Percentiles rank a stretch among this genome's conserved stretches.
Conservation (phyloP, 306 rosid species). For the Luffa acutangula region DNA sequence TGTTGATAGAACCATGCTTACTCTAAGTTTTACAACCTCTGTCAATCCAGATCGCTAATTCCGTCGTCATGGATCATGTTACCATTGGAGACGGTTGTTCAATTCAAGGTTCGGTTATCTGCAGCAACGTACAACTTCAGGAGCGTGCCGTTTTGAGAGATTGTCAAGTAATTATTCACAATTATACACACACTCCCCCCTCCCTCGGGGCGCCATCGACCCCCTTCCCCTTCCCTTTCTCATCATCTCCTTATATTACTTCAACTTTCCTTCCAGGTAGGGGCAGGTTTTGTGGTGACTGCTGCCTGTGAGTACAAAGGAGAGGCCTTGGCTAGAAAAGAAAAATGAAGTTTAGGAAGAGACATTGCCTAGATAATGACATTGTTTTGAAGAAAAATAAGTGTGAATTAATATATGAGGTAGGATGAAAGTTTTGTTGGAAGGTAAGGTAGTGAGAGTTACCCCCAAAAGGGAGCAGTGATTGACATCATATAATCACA, state of each 20-base stretch:
- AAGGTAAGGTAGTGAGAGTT: neutral
- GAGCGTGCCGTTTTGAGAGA: constrained; percentile 79
- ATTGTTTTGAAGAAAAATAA: neutral
- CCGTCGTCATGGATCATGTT: constrained; percentile 88
- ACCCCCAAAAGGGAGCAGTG: neutral
- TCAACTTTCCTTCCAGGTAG: constrained; percentile 46
- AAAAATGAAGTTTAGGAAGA: constrained; percentile 20
- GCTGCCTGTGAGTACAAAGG: constrained; percentile 90
- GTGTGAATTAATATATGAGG: neutral
- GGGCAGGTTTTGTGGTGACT: constrained; percentile 79
- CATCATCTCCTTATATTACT: neutral
- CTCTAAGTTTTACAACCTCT: neutral
- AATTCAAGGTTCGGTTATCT: constrained; percentile 82
- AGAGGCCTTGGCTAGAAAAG: constrained; percentile 87
- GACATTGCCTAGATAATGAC: neutral
- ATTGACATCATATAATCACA: neutral
- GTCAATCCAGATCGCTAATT: constrained; percentile 60
- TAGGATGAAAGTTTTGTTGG: constrained; percentile 10
- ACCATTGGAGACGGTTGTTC: constrained; percentile 82
- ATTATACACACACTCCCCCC: neutral
- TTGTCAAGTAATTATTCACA: constrained; percentile 54
- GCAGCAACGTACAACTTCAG: constrained; percentile 95
- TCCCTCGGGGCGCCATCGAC: neutral
- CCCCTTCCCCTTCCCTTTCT: neutral
- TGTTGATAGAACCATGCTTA: neutral